Evolutionary conservation across 495 filamentous ascomycete genomes (phyloP), one percentile per base, ranked within the genome.

Genomic region (Tuber indicum): DNA sequence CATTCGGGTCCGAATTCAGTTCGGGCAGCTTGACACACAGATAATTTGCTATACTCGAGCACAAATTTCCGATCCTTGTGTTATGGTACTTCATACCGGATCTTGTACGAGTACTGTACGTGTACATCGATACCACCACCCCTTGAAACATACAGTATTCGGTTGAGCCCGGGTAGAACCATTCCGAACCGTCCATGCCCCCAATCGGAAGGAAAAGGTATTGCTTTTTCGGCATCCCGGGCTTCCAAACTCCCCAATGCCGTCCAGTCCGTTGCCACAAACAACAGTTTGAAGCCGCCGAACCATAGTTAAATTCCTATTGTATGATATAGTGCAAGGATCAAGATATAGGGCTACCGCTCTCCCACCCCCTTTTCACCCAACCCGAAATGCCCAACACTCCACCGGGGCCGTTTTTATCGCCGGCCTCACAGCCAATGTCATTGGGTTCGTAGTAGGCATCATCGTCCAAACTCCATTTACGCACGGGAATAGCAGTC

Each of bases 391-490:
- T 84, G 1, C 86, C 87, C 42, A 90, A 66, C 19, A 89, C 86
- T 8, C 88, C 88, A 1, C 87, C 86, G 14, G 66, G 72, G 6
- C 80, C 75, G 12, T 79, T 43, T 21, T 49, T 41, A 12, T 74
- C 70, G 4, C 26, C 70, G 32, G 39, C 49, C 26, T 72, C 79
- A 26, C 71, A 75, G 23, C 73, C 76, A n/a, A 78, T 66, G 14
- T 8, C 58, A 17, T 70, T 39, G 21, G 44, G 72, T 12, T 66
- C 47, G 26, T 89, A 90, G 32, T 87, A 85, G 23, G 85, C 86
- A 36, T 78, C 78, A 44, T 88, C 84, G 83, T 96, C 95, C 73
- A 98, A 87, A 12, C 89, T 86, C 96, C 96, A 99, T 84, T 91
- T 93, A 74, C 89, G 87, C 32, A 92, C 74, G 10, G 92, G 87